Percentiles rank a stretch among this genome's conserved stretches.
These are phyloP conservation scores for Tylopilus sp. DNA, from an alignment of 768 basidiomycete genomes.

Conservation along the genomic window DNA sequence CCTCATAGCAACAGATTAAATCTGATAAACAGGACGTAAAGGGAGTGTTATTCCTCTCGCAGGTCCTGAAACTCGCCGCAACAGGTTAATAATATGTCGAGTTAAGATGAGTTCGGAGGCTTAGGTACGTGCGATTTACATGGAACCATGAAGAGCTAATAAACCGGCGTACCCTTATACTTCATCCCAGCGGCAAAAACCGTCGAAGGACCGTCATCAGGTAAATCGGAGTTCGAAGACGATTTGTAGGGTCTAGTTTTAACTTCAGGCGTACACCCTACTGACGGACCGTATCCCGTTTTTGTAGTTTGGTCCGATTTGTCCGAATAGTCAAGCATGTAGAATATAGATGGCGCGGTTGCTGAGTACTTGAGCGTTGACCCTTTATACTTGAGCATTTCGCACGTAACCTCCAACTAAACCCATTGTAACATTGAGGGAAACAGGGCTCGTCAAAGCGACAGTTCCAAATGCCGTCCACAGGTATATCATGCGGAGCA, in stretches of 20 bases:
- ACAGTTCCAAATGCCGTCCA: background rate
- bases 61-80: no score
- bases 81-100: background rate
- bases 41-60: background rate
- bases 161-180: background rate
- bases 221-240: no score
- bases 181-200: background rate
- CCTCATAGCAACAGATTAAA: background rate
- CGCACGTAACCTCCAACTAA: background rate
- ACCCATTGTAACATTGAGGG: background rate
- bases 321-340: no score
- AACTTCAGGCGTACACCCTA: no score
- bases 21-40: conserved; percentile 2
- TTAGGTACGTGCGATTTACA: background rate
- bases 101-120: background rate
- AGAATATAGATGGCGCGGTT: no score
- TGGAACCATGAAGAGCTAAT: background rate
- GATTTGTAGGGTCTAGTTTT: no score
- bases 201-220: no score
- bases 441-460: background rate
- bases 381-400: background rate
- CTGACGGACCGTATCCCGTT: no score
- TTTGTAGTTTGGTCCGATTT: no score
- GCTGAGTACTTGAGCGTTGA: no score
- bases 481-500: no score